Percentiles rank a stretch among this genome's conserved stretches.
Conservation (phyloP, 2,329 filamentous ascomycete genomes). For the Leptographium radiaticola region DNA sequence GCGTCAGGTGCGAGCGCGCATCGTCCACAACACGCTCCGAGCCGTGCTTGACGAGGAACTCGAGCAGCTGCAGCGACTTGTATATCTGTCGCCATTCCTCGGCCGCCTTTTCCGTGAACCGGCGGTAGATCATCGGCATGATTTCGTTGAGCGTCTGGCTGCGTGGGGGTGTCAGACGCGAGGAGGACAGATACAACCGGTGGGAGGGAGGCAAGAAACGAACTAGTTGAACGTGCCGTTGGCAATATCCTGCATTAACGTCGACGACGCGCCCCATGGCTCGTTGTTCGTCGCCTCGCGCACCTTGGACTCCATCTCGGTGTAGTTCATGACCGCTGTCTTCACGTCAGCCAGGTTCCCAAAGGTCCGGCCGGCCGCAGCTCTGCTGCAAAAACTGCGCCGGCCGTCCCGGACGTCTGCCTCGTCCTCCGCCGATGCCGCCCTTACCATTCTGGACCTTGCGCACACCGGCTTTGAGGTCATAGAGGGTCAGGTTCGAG, state of each 20-base stretch:
- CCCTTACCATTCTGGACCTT: constrained; percentile 89
- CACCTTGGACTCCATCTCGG: constrained; percentile 56
- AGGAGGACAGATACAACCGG: background rate
- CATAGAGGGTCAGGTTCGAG: constrained; percentile 85
- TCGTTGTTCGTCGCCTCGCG: constrained; percentile 98
- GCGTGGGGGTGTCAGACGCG: constrained; percentile 8
- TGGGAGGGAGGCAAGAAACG: constrained; percentile 23
- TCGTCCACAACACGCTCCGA: constrained; percentile 97
- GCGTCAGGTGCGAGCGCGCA: constrained; percentile 83
- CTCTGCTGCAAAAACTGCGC: background rate
- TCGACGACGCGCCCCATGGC: constrained; percentile 80
- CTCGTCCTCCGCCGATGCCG: background rate
- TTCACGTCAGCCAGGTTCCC: background rate
- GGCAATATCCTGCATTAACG: constrained; percentile 93
- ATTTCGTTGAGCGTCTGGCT: constrained; percentile 97
- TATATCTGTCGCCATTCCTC: constrained; percentile 99
- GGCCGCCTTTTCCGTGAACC: constrained; percentile 94
- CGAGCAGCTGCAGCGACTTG: constrained; percentile 91
- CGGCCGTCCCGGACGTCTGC: background rate
- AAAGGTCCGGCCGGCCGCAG: no score
- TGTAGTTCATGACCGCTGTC: constrained; percentile 92
- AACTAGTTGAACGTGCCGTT: constrained; percentile 97
- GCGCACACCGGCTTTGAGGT: constrained; percentile 85
- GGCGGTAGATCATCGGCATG: constrained; percentile 99
- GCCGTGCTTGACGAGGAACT: constrained; percentile 92